phyloP scores from a whole-genome alignment of 176 grass and related monocot species.

The Avena atlantica region DNA sequence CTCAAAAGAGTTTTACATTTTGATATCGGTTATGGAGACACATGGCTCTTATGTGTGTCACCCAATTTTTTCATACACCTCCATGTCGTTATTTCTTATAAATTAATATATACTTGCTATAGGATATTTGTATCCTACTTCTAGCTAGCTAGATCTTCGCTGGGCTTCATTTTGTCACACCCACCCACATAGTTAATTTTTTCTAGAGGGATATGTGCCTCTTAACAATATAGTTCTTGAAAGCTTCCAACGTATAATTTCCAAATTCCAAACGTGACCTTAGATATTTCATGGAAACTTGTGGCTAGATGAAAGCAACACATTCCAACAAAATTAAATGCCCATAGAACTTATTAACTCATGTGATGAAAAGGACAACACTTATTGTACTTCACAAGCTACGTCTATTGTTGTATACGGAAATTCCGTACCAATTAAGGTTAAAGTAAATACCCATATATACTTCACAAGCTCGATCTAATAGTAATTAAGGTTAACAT shows the following conservation, averaged over 20 bases:
- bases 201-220: not conserved
- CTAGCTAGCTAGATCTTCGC: not conserved
- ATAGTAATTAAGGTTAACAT: too few species aligned
- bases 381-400: not conserved
- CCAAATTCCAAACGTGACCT: not conserved
- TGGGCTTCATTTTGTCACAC: not conserved
- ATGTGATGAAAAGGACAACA: slow-evolving; percentile 11
- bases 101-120: too few species aligned
- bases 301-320: slow-evolving; percentile 3
- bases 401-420: not conserved
- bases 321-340: slow-evolving; percentile 22
- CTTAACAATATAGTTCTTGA: not conserved
- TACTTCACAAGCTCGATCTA: not conserved
- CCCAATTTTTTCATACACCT: not conserved
- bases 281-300: not conserved
- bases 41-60: not conserved
- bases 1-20: not conserved
- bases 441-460: not conserved
- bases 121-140: not conserved
- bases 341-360: not conserved
- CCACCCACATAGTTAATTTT: not conserved
- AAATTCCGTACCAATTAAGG: not conserved
- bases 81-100: not conserved
- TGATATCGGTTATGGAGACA: too few species aligned
- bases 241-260: not conserved